These are phyloP conservation scores for Boletus sp. DNA, from an alignment of 768 basidiomycete genomes.

Conservation along the genomic window DNA sequence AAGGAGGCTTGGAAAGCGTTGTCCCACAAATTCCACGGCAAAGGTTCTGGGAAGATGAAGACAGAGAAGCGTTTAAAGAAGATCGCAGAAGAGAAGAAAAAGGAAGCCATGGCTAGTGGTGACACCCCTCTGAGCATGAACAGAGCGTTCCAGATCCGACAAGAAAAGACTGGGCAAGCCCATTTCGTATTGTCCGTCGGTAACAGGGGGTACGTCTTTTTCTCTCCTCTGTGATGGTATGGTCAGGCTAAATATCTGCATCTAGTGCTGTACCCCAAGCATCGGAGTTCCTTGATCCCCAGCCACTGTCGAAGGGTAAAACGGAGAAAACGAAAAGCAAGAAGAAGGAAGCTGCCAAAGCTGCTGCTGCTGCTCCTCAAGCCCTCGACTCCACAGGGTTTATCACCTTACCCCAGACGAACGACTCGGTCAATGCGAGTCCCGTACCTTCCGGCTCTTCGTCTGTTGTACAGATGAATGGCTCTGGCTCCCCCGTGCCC, in stretches of 20 bases:
- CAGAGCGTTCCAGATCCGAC: slow-evolving; percentile 86
- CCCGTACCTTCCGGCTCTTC: slow-evolving; percentile 42
- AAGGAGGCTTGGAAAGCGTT: slow-evolving; percentile 99
- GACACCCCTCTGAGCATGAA: slow-evolving; percentile 97
- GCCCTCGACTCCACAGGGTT: slow-evolving; percentile 55
- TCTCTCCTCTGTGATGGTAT: background rate
- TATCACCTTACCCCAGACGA: slow-evolving; percentile 60
- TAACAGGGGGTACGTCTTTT: slow-evolving; percentile 71
- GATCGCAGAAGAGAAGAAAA: slow-evolving; percentile 96
- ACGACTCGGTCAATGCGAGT: slow-evolving; percentile 40
- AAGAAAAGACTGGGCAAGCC: slow-evolving; percentile 92
- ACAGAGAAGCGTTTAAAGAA: slow-evolving; percentile 95
- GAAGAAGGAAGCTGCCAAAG: slow-evolving; percentile 62
- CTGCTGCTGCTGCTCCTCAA: slow-evolving; percentile 37
- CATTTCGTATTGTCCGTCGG: slow-evolving; percentile 95
- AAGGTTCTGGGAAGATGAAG: slow-evolving; percentile 95
- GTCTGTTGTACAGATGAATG: slow-evolving; percentile 26
- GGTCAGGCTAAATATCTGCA: slow-evolving; percentile 3
- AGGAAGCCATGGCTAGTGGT: slow-evolving; percentile 88
- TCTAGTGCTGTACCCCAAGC: slow-evolving; percentile 83
- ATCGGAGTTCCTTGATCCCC: slow-evolving; percentile 74
- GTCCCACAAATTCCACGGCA: slow-evolving; percentile 97
- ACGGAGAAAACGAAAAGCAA: slow-evolving; percentile 81
- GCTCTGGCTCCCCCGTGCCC: slow-evolving; percentile 60
- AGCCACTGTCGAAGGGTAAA: slow-evolving; percentile 79